Conservation (phyloP, 2,329 filamentous ascomycete genomes). For the Capronia epimyces region DNA sequence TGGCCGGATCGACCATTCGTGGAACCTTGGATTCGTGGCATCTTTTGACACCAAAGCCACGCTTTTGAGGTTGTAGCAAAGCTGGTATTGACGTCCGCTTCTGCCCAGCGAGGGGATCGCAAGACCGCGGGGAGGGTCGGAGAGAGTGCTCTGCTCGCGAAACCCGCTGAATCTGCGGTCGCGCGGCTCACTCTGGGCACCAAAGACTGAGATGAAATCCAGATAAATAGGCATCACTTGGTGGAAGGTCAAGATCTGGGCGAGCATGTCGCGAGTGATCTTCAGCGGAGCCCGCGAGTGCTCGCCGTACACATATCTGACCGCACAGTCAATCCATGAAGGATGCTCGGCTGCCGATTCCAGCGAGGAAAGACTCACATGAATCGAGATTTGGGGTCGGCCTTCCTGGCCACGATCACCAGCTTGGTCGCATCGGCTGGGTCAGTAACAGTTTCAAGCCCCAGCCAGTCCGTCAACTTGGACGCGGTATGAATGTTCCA, state of each 20-base stretch:
- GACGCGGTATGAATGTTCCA: background rate
- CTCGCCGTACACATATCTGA: background rate
- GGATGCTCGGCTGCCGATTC: background rate
- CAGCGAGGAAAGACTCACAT: background rate
- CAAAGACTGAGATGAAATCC: constrained; percentile 40
- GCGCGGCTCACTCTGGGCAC: constrained; percentile 30
- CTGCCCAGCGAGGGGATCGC: constrained; percentile 33
- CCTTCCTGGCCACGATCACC: no score
- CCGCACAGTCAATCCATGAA: no score
- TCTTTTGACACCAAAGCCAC: constrained; percentile 21
- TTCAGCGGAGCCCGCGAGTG: constrained; percentile 5
- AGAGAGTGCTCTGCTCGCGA: constrained; percentile 32
- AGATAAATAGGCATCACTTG: constrained; percentile 41
- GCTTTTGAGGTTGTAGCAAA: constrained; percentile 40
- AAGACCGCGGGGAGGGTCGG: constrained; percentile 38
- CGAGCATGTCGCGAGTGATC: constrained; percentile 29
- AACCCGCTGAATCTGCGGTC: constrained; percentile 39
- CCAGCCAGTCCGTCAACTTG: background rate
- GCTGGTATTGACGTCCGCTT: constrained; percentile 35
- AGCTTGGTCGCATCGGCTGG: background rate
- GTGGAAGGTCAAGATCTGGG: constrained; percentile 32
- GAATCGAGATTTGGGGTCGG: background rate
- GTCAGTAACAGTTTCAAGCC: background rate
- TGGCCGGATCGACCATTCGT: constrained; percentile 26
- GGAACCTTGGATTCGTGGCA: background rate